Percentiles rank a stretch among this genome's conserved stretches.
These are phyloP conservation scores for Wickerhamiella infanticola DNA, from an alignment of 1,139 yeast genomes.

Conservation along the genomic window DNA sequence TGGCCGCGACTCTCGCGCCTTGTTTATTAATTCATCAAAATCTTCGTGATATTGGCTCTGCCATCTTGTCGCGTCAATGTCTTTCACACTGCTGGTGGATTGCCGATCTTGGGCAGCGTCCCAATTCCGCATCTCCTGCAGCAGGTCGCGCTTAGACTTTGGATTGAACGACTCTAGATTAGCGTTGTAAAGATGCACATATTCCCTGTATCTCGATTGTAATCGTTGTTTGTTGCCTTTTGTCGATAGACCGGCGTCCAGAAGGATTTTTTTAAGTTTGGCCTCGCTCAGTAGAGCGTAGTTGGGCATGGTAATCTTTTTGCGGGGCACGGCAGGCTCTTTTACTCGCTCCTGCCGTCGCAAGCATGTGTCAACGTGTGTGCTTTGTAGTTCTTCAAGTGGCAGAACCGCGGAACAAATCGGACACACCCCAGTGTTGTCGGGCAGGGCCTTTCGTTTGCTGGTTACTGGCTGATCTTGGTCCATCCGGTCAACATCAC, in stretches of 20 bases:
- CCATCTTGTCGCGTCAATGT: slow-evolving; percentile 37
- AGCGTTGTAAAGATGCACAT: slow-evolving; percentile 66
- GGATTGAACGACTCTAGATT: slow-evolving; percentile 69
- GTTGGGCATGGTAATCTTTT: slow-evolving; percentile 9
- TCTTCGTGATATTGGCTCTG: slow-evolving; percentile 33
- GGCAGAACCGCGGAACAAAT: slow-evolving; percentile 47
- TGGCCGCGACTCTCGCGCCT: slow-evolving; percentile 26
- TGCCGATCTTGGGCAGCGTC: slow-evolving; percentile 28
- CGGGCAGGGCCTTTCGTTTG: slow-evolving; percentile 4
- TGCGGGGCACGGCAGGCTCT: neutral
- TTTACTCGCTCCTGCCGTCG: slow-evolving; percentile 14
- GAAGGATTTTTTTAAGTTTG: slow-evolving; percentile 46
- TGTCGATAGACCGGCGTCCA: slow-evolving; percentile 39
- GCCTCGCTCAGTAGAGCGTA: slow-evolving; percentile 31
- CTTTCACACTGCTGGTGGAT: slow-evolving; percentile 16
- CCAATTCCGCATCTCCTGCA: slow-evolving; percentile 51
- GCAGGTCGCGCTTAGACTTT: slow-evolving; percentile 36
- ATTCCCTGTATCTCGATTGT: slow-evolving; percentile 63
- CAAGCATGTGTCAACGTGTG: slow-evolving; percentile 61
- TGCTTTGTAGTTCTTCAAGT: slow-evolving; percentile 39
- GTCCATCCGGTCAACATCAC: neutral
- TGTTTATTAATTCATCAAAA: slow-evolving; percentile 35
- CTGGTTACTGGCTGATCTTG: no score
- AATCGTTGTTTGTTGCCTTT: slow-evolving; percentile 48
- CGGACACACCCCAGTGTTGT: slow-evolving; percentile 37